Base-by-base conservation (phyloP, 441 rosid species). In the Corymbia citriodora region DNA sequence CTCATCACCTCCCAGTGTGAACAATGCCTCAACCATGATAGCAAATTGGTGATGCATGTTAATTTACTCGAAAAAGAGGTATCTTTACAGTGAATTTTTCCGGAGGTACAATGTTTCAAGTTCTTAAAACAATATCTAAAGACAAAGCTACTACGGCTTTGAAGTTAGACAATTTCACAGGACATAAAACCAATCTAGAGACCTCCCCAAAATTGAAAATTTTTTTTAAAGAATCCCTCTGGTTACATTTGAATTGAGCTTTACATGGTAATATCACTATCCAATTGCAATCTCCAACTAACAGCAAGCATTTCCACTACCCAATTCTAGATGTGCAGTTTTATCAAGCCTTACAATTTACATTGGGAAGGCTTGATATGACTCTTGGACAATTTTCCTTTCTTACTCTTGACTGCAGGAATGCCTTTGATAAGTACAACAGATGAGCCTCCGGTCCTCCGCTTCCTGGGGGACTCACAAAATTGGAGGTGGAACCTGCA, bases 401-500 rank as follows among this genome's bases (percentile, higher is more conserved):
- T 92, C 17, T 79, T 91, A 92, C 92, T 93, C 92, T 94, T 95
- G 92, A 93, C 92, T 49, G 93, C 50, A 21, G 95, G 90, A 90
- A 92, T 87, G n/a, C 94, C 90, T 53, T 93, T 93, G 52, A 92
- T 90, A 89, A 93, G 93, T 81, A 94, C 54, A 81, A 92, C 94
- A 16, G 96, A 94, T 72, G 96, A 91, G 19, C 92, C 88, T 89
- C 92, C 93, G 48, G 90, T 96, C 87, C 93, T 93, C 59, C 92
- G 79, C 92, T 95, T 96, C 90, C 92, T 91, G 25, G 94, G 93
- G 31, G 93, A 94, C 91, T 95, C 93, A 54, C 88, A 93, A 91
- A 91, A 90, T 59, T 91, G 88, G 89, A 91, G 90, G 57, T 91
- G 88, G 91, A 88, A 74, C 92, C 90, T 91, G 89, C 88, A 88